Evolutionary conservation across 2,329 filamentous ascomycete genomes (phyloP).

Genomic region (Xylaria hypoxylon): DNA sequence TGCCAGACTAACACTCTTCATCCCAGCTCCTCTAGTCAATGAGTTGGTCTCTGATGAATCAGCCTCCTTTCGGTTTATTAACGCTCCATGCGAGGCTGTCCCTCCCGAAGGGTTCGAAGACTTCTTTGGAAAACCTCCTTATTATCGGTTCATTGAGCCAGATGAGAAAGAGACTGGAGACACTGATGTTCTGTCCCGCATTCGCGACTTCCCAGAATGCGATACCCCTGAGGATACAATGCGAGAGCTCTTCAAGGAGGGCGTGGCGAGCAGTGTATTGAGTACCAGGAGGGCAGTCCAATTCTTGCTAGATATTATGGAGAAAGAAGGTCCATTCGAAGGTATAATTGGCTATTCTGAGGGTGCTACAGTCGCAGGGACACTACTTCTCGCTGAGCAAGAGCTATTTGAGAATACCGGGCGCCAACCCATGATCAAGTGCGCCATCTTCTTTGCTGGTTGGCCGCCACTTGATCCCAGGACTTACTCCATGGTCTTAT

Average conservation of each 20-base stretch:
- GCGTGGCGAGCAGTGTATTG: slow-evolving; percentile 53
- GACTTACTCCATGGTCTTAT: slow-evolving; percentile 58
- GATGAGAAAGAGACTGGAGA: slow-evolving; percentile 57
- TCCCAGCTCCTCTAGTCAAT: slow-evolving; percentile 60
- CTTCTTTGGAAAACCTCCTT: slow-evolving; percentile 67
- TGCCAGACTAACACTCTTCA: slow-evolving; percentile 34
- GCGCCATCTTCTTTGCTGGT: slow-evolving; percentile 64
- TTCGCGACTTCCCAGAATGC: slow-evolving; percentile 66
- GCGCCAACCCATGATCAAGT: slow-evolving; percentile 56
- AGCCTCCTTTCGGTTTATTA: slow-evolving; percentile 63
- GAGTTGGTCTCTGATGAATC: slow-evolving; percentile 60
- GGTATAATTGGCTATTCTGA: slow-evolving; percentile 51
- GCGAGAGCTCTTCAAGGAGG: slow-evolving; percentile 60
- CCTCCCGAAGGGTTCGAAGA: slow-evolving; percentile 67
- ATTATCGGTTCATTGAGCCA: slow-evolving; percentile 67
- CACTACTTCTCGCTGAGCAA: slow-evolving; percentile 49
- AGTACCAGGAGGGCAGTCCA: slow-evolving; percentile 58
- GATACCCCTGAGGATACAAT: slow-evolving; percentile 67
- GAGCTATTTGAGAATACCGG: slow-evolving; percentile 45
- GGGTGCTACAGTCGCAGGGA: slow-evolving; percentile 49
- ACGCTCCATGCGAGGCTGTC: slow-evolving; percentile 62
- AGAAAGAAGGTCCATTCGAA: slow-evolving; percentile 51
- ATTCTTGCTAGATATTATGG: slow-evolving; percentile 53
- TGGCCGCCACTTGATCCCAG: slow-evolving; percentile 64
- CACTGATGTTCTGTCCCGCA: slow-evolving; percentile 61